phyloP scores from a whole-genome alignment of 345 rosid species.

The Aquilaria sinensis region DNA sequence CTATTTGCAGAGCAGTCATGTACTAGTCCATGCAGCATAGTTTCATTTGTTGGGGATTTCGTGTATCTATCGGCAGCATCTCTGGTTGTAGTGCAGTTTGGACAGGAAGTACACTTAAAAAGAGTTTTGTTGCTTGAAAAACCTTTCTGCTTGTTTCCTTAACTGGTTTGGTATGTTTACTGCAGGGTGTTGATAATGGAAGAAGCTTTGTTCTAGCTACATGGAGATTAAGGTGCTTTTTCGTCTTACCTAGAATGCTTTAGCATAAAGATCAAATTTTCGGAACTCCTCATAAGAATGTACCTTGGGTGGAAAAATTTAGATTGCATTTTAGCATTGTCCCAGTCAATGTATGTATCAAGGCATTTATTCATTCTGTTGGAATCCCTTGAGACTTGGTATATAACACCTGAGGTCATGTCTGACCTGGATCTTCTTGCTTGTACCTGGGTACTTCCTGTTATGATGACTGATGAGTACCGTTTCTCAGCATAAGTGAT shows the following conservation, averaged over 20 bases:
- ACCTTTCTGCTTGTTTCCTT: background rate
- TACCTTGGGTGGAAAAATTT: background rate
- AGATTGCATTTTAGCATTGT: background rate
- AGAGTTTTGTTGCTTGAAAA: no score
- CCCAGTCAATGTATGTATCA: no score
- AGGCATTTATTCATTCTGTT: background rate
- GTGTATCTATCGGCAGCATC: no score
- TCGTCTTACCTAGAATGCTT: background rate
- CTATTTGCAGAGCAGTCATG: no score
- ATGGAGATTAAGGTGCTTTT: constrained; percentile 74
- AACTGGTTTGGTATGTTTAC: constrained; percentile 8
- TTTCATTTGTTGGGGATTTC: no score
- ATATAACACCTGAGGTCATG: background rate
- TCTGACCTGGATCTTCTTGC: background rate
- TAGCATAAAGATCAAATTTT: background rate
- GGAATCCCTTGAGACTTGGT: background rate
- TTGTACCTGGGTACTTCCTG: constrained; percentile 8
- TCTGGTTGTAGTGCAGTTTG: no score
- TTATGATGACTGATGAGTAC: background rate
- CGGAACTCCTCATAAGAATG: background rate
- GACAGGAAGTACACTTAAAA: no score
- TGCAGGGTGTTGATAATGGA: constrained; percentile 25
- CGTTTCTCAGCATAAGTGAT: no score
- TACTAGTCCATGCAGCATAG: no score
- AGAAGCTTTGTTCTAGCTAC: constrained; percentile 40